These are phyloP conservation scores for Rhizopogon rudus DNA, from an alignment of 768 basidiomycete species.

Conservation along the genomic window DNA sequence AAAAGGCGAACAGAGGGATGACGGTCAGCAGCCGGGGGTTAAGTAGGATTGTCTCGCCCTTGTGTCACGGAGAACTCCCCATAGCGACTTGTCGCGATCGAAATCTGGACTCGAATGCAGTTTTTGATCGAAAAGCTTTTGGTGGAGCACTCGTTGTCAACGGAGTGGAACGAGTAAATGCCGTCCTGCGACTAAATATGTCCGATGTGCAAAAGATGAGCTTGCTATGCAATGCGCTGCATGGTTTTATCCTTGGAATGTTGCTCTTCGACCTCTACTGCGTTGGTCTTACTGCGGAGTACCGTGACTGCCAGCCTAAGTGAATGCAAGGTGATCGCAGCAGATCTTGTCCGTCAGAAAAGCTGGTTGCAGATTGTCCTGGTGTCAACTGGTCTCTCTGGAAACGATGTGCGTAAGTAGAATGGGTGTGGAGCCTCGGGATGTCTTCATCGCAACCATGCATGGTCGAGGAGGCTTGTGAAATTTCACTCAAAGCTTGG, in stretches of 20 bases:
- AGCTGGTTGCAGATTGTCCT: neutral
- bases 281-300: neutral
- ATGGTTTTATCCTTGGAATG: neutral
- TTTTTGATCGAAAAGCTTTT: neutral
- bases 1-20: neutral
- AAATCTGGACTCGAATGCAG: neutral
- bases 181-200: neutral
- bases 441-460: conserved; percentile 1
- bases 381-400: conserved; percentile 1
- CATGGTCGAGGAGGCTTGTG: neutral
- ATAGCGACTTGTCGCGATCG: conserved; percentile 7
- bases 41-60: conserved; percentile 3
- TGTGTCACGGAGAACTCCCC: conserved; percentile 4
- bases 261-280: neutral
- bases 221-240: neutral
- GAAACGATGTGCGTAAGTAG: neutral
- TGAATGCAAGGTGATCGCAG: neutral
- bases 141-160: conserved; percentile 10
- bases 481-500: neutral
- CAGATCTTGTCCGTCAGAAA: neutral
- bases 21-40: neutral
- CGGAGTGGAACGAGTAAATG: neutral
- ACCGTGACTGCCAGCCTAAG: too few species aligned
- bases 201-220: neutral
- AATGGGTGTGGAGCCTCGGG: neutral